phyloP scores from a whole-genome alignment of 495 filamentous ascomycete species.

The Aspergillus panamensis region DNA sequence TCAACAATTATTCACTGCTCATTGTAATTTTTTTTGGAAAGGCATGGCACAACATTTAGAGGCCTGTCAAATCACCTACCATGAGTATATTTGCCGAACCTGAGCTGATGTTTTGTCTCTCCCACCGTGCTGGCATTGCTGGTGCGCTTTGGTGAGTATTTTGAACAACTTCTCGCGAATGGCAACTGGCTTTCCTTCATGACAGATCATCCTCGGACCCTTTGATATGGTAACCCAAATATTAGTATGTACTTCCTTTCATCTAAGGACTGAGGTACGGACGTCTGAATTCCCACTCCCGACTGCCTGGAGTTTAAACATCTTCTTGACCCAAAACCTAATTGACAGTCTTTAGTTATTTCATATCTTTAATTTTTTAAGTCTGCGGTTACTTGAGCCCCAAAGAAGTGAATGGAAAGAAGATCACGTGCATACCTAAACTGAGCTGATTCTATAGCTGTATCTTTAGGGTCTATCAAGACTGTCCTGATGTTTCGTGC shows the following conservation, averaged over 20 bases:
- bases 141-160: conserved; percentile 54
- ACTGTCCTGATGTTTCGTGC: conserved; percentile 54
- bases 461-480: conserved; percentile 53
- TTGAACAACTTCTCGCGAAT: conserved; percentile 56
- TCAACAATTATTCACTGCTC: neutral
- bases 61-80: conserved; percentile 33
- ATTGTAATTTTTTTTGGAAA: neutral
- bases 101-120: conserved; percentile 58
- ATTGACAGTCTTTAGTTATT: conserved; percentile 13
- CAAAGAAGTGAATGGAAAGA: neutral
- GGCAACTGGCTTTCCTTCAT: conserved; percentile 59
- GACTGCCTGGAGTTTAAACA: conserved; percentile 51
- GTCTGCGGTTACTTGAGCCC: neutral
- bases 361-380: neutral
- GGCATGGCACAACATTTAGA: neutral
- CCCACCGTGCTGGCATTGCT: conserved; percentile 57
- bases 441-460: conserved; percentile 56
- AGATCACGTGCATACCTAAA: conserved; percentile 41
- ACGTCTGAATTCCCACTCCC: conserved; percentile 37
- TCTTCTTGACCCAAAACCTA: conserved; percentile 61
- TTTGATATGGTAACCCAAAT: conserved; percentile 16
- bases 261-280: conserved; percentile 16
- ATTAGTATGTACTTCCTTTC: neutral
- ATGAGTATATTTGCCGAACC: conserved; percentile 55
- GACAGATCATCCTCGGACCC: conserved; percentile 50